Percentiles rank a stretch among this genome's conserved stretches.
phyloP scores from a whole-genome alignment of 73 alveolate species.

The Vitrella brassicaformis region DNA sequence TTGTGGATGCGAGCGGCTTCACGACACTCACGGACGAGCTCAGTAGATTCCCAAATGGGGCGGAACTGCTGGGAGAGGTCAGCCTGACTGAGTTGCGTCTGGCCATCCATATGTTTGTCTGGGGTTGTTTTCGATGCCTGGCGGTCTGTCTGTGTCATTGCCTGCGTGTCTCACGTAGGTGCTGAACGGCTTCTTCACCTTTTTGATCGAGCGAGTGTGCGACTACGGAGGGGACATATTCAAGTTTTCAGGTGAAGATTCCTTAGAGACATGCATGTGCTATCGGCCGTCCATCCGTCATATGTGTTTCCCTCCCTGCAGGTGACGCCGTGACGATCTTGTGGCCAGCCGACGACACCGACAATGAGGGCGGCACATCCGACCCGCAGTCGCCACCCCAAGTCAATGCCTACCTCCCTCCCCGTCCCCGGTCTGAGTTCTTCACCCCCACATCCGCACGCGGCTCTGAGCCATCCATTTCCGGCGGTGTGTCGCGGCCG shows the following conservation, averaged over 20 bases:
- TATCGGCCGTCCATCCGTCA: too few relatives aligned
- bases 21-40: not conserved
- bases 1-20: slow-evolving; percentile 1
- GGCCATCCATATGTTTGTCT: not conserved
- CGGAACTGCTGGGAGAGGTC: not conserved
- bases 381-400: too few relatives aligned
- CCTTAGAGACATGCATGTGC: too few relatives aligned
- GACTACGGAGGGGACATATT: not conserved
- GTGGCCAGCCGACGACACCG: not conserved
- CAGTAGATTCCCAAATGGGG: not conserved
- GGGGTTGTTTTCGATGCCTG: not conserved
- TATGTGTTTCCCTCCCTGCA: too few relatives aligned
- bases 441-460: not conserved
- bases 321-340: not conserved
- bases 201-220: not conserved
- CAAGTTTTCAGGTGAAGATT: not conserved
- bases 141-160: not conserved
- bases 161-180: not conserved
- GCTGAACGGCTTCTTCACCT: not conserved
- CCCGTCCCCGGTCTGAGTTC: too few relatives aligned
- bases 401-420: too few relatives aligned
- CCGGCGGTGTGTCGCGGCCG: not conserved
- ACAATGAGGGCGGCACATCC: not conserved
- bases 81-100: not conserved
- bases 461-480: not conserved